Percentiles rank a stretch among this genome's conserved stretches.
phyloP scores from a whole-genome alignment of 2,329 filamentous ascomycete species.

The Aspergillus calidoustus region DNA sequence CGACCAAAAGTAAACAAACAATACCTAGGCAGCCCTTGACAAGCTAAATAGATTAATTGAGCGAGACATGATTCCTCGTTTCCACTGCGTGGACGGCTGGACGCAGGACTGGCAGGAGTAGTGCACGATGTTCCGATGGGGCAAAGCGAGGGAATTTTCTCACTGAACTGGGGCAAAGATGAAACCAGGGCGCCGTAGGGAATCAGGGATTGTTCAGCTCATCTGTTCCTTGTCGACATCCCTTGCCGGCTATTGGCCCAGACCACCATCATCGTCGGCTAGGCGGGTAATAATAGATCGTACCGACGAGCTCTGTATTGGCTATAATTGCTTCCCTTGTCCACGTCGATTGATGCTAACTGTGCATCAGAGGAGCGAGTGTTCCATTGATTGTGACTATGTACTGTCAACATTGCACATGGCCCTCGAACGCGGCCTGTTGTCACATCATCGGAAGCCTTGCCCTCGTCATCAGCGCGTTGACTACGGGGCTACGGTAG shows the following conservation, averaged over 20 bases:
- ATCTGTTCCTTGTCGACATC: conserved; percentile 15
- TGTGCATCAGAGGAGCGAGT: conserved; percentile 1
- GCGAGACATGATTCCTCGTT: conserved; percentile 10
- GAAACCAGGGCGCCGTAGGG: conserved; percentile 16
- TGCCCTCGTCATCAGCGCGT: conserved; percentile 5
- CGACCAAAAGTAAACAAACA: conserved; percentile 8
- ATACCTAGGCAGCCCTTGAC: not conserved
- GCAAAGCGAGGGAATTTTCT: conserved; percentile 4
- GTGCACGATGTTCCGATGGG: conserved; percentile 15
- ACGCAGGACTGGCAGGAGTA: conserved; percentile 5
- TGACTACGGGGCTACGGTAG: conserved; percentile 6
- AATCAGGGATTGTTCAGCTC: conserved; percentile 21
- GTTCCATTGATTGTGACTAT: not conserved
- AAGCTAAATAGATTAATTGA: conserved; percentile 7
- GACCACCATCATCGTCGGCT: conserved; percentile 1
- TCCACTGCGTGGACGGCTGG: conserved; percentile 2
- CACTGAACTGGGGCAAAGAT: conserved; percentile 8
- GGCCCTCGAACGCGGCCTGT: not conserved
- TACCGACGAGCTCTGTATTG: conserved; percentile 5
- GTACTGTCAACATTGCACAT: not conserved
- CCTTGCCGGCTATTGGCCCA: conserved; percentile 20
- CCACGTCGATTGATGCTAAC: not conserved
- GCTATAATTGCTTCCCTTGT: conserved; percentile 8
- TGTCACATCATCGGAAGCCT: conserved; percentile 1
- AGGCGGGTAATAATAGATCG: conserved; percentile 13